Conservation (phyloP, 805 yeast genomes). For the Kuraishia cidri region DNA sequence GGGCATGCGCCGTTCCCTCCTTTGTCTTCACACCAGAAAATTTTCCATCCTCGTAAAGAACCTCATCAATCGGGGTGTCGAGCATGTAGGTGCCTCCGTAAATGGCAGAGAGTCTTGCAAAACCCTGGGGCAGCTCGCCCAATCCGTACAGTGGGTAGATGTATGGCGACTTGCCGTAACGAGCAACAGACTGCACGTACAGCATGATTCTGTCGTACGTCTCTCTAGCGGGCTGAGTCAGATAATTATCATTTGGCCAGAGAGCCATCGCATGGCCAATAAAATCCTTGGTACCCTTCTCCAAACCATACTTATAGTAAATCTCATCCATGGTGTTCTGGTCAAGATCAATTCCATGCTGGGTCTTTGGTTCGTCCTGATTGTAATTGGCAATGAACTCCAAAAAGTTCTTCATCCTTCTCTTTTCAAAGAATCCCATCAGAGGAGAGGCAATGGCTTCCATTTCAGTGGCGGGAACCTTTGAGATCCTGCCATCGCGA, state of each 20-base stretch:
- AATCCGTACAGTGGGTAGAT: slow-evolving; percentile 93
- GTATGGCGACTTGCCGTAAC: slow-evolving; percentile 95
- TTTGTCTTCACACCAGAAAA: slow-evolving; percentile 85
- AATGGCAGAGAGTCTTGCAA: slow-evolving; percentile 92
- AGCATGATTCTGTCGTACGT: slow-evolving; percentile 79
- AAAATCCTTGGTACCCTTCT: slow-evolving; percentile 88
- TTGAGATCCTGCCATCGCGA: slow-evolving; percentile 82
- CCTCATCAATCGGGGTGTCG: slow-evolving; percentile 91
- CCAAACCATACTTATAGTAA: slow-evolving; percentile 82
- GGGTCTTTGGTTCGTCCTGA: slow-evolving; percentile 73
- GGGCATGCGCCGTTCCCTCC: slow-evolving; percentile 87
- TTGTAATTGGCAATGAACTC: slow-evolving; percentile 79
- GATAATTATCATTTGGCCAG: slow-evolving; percentile 87
- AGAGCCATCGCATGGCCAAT: slow-evolving; percentile 99
- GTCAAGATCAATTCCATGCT: slow-evolving; percentile 81
- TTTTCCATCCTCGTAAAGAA: slow-evolving; percentile 63
- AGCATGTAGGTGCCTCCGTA: slow-evolving; percentile 99
- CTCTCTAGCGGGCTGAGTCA: slow-evolving; percentile 85
- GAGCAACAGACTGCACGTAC: slow-evolving; percentile 84
- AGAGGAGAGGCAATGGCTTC: slow-evolving; percentile 89
- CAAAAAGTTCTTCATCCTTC: slow-evolving; percentile 87
- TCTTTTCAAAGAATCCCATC: slow-evolving; percentile 94
- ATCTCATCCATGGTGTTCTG: slow-evolving; percentile 86
- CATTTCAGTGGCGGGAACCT: slow-evolving; percentile 86
- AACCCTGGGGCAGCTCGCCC: slow-evolving; percentile 98